Evolutionary conservation across 2,329 filamentous ascomycete species (phyloP), one percentile per base, ranked within the genome.

Genomic region (Aspergillus sp.): DNA sequence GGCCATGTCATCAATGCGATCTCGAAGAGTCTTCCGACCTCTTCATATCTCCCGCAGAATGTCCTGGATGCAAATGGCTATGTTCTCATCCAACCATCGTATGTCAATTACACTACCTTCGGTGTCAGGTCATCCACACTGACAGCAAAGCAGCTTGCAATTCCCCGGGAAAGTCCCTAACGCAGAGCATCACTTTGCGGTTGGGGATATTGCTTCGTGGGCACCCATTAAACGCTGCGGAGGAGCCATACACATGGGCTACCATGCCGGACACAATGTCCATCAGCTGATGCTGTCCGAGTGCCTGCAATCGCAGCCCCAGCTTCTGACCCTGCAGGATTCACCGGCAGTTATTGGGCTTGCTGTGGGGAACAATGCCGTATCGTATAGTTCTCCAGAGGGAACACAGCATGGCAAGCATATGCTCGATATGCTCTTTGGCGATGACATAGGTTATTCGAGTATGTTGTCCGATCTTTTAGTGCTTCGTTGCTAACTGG

Each of bases 161-260:
- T 85, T 88, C 67, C 69, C 77, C 1, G 61, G 72, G 1, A 72
- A 72, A 0, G 75, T 82, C 0, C 77, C 84, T 4, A 87, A 89
- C 57, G 71, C 81, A 11, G 72, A 75, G 0, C 70, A 72, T 23
- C 88, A 92, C 68, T 88, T 87, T 62, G 88, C 85, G 11, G 78
- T 83, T 20, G 89, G 89, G 14, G 89, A 93, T 65, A 75, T 88
- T 14, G 81, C 81, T 29, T 74, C 77, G 45, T 92, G 89, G 88
- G 81, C 86, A 0, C 88, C 88, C 41, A 91, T 93, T 74, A 92
- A 91, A 76, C 86, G 89, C 42, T 89, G 86, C 62, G 88, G 89
- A 20, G 82, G 78, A 14, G 89, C 89, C 31, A 89, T 92, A 81
- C 82, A 88, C 64, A 85, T 86, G 77, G 89, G 88, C 34, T 82